phyloP scores from a whole-genome alignment of 2,329 filamentous ascomycete species.

The Emericellopsis cladophorae region DNA sequence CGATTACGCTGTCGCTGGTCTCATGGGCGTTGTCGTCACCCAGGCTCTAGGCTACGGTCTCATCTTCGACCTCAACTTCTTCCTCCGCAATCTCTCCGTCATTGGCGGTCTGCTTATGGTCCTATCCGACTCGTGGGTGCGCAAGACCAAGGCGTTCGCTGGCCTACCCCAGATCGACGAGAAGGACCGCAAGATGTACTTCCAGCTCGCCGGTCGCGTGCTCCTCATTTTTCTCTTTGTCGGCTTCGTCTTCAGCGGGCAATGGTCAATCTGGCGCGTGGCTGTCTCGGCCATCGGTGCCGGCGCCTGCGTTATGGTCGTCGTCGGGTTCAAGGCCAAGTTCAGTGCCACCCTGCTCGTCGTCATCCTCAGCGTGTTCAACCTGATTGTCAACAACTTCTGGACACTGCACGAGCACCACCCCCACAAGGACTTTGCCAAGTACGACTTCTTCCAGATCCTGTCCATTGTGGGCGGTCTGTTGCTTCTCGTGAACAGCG shows the following conservation, averaged over 20 bases:
- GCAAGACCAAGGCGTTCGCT: slow-evolving; percentile 93
- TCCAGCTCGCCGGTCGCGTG: slow-evolving; percentile 92
- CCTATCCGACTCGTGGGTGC: slow-evolving; percentile 92
- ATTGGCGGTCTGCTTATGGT: slow-evolving; percentile 98
- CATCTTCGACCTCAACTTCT: slow-evolving; percentile 99
- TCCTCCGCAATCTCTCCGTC: slow-evolving; percentile 95
- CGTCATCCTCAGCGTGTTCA: slow-evolving; percentile 91
- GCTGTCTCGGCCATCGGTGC: slow-evolving; percentile 75
- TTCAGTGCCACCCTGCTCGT: slow-evolving; percentile 94
- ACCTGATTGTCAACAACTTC: slow-evolving; percentile 97
- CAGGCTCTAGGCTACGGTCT: slow-evolving; percentile 95
- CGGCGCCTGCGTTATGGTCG: slow-evolving; percentile 93
- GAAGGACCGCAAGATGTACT: slow-evolving; percentile 99
- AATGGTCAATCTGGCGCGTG: slow-evolving; percentile 84
- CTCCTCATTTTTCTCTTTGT: slow-evolving; percentile 95
- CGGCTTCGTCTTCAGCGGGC: slow-evolving; percentile 89
- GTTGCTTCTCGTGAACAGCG: slow-evolving; percentile 94
- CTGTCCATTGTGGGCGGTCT: slow-evolving; percentile 96
- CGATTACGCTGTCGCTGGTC: slow-evolving; percentile 81
- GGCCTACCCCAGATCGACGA: slow-evolving; percentile 90
- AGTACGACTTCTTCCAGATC: slow-evolving; percentile 99
- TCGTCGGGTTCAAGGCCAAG: slow-evolving; percentile 99
- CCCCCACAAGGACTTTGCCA: slow-evolving; percentile 99
- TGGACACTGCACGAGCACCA: slow-evolving; percentile 98
- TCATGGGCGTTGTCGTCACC: slow-evolving; percentile 81